Evolutionary conservation across 1,284 basidiomycete species (phyloP), one percentile per base, ranked within the genome.

Genomic region (Cutaneotrichosporon curvatum): DNA sequence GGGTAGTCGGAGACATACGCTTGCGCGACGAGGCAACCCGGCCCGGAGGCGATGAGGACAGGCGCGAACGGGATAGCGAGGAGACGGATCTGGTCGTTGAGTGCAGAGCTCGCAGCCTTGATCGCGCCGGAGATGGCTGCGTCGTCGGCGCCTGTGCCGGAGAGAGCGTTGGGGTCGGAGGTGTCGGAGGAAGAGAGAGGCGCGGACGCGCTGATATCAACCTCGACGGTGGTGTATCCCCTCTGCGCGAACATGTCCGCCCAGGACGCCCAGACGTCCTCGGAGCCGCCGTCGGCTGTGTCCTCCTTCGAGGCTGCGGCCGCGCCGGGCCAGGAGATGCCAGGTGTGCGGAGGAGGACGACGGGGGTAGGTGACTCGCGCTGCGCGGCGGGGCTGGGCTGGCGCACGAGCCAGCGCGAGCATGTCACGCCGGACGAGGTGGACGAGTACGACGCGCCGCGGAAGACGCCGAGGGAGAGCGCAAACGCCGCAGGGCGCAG

Each of bases 1-100:
- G 81, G 80, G 58, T 81, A 67, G 28, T 80, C 82, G 8, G 79
- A 81, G 46, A 84, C 77, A 61, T 82, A 84, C 12, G 79, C 75
- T 61, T 84, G 81, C 10, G 79, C 77, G 43, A 84, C 76, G 38
- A 84, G 70, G 16, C 64, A 64, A 12, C 75, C 75, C 1, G 70
- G 61, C 1, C 74, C 75, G 9, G 75, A 73, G 1, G 82, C 77
- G 51, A 84, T 71, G 35, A 84, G 67, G 35, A 84, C 74, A 0
- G 82, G 82, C 1, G 81, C 78, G 56, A 82, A 84, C 11, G 81
- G 78, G 41, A 79, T 77, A 5, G 69, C 73, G 23, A 77, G 71
- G 7, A 77, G 62, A 19, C 68, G 59, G 32, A 75, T 64, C 43
- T 71, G 65, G n/a, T 16, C 22, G 37, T 47, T 43, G 22, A 56